Conservation (phyloP, 164 flowering plant species). For the Kalanchoe fedtschenkoi region DNA sequence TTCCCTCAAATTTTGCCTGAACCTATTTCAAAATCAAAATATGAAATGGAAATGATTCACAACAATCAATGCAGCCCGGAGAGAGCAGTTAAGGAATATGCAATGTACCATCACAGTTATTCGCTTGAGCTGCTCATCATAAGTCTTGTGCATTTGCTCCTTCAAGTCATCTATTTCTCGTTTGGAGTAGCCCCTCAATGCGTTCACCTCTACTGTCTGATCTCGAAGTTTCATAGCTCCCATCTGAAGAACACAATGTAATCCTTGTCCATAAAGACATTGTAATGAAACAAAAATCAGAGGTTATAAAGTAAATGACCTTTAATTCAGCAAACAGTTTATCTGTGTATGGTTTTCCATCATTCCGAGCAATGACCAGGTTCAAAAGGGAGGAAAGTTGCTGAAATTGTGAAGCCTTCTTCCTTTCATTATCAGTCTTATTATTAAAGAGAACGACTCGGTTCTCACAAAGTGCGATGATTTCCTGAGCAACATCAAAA, state of each 20-base stretch:
- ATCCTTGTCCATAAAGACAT: background rate
- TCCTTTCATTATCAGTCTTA: conserved; percentile 46
- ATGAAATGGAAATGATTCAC: background rate
- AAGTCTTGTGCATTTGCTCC: conserved; percentile 43
- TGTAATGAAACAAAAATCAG: background rate
- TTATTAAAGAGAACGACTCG: conserved; percentile 63
- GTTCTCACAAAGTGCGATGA: conserved; percentile 43
- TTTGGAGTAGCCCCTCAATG: conserved; percentile 41
- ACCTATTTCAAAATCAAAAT: background rate
- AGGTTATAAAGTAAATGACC: conserved; percentile 24
- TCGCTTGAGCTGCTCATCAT: conserved; percentile 60
- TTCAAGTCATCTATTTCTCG: conserved; percentile 38
- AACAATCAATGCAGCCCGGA: background rate
- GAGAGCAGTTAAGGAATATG: background rate
- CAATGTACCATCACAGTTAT: conserved; percentile 63
- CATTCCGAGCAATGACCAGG: conserved; percentile 35
- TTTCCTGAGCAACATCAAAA: conserved; percentile 31
- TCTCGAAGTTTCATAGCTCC: conserved; percentile 50
- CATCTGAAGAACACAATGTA: conserved; percentile 22
- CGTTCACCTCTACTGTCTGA: conserved; percentile 36
- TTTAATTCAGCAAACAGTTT: conserved; percentile 46
- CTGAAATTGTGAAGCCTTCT: conserved; percentile 40
- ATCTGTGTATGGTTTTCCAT: conserved; percentile 61
- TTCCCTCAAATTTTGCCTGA: no score
- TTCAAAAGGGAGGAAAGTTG: conserved; percentile 54